Percentiles rank a stretch among this genome's conserved stretches.
Evolutionary conservation across 257 asterid species (phyloP).

Genomic region (Fraxinus cuspidata): DNA sequence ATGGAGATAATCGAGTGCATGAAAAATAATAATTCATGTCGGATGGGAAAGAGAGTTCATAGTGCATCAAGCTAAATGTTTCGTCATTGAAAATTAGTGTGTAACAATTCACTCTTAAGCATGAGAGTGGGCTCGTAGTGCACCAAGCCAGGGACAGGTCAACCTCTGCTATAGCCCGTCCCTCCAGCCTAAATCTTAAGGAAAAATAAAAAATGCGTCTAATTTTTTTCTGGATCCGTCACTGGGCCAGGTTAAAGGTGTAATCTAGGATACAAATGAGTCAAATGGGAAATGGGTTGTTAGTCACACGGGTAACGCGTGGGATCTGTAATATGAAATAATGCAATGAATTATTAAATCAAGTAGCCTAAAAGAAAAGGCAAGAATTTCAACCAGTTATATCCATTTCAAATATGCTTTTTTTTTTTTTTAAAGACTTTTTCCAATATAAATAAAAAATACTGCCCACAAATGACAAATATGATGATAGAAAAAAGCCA

Average conservation of each 20-base stretch:
- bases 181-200: too few relatives aligned
- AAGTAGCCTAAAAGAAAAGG: conserved; percentile 33
- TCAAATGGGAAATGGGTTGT: background rate
- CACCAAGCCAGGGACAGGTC: too few relatives aligned
- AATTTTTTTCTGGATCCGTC: too few relatives aligned
- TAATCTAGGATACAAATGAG: background rate
- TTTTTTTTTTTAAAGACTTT: background rate
- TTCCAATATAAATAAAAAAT: background rate
- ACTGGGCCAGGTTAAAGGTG: too few relatives aligned
- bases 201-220: too few relatives aligned
- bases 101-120: too few relatives aligned
- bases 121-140: too few relatives aligned
- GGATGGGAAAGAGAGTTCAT: background rate
- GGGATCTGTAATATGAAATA: background rate
- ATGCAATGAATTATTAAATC: background rate
- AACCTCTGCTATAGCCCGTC: too few relatives aligned
- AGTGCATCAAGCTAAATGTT: background rate
- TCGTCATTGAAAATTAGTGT: too few relatives aligned
- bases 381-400: conserved; percentile 26
- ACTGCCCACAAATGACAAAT: conserved; percentile 16
- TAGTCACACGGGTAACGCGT: background rate
- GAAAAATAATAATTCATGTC: too few relatives aligned
- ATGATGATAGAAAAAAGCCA: conserved; percentile 21
- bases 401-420: conserved; percentile 19
- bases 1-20: too few relatives aligned